A percentile compares a stretch with the other conserved stretches of the same genome.
Conservation (phyloP, 768 basidiomycete species). For the Xerocomellus chrysenteron region DNA sequence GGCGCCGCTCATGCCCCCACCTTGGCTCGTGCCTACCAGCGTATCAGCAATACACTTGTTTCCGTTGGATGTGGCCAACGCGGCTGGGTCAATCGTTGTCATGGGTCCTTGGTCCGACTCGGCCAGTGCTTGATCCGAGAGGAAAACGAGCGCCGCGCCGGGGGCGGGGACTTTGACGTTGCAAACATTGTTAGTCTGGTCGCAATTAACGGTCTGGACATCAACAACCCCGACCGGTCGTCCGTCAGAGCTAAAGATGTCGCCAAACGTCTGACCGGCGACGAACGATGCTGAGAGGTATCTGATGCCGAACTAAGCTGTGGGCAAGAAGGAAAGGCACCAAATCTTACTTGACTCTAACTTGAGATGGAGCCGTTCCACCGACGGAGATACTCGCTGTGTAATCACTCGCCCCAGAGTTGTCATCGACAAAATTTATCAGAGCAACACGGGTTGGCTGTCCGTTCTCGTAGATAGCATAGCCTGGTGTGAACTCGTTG, state of each 20-base stretch:
- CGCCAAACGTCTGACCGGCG: constrained; percentile 70
- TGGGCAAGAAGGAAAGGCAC: not conserved
- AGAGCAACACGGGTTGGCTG: constrained; percentile 59
- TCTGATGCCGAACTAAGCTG: constrained; percentile 28
- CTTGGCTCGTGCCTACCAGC: constrained; percentile 10
- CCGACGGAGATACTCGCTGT: constrained; percentile 51
- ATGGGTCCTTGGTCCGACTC: constrained; percentile 36
- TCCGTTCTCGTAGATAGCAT: constrained; percentile 71
- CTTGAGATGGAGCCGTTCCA: constrained; percentile 43
- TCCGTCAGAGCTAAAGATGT: constrained; percentile 64
- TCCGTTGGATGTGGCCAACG: constrained; percentile 67
- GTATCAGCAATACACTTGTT: constrained; percentile 34
- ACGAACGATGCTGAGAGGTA: constrained; percentile 59
- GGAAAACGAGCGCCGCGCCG: constrained; percentile 73
- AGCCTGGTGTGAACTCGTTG: constrained; percentile 57
- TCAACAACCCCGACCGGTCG: constrained; percentile 54
- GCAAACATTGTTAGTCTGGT: constrained; percentile 53
- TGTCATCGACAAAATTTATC: constrained; percentile 72
- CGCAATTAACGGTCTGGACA: constrained; percentile 61
- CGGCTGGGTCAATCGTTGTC: constrained; percentile 49
- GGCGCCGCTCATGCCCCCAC: not conserved
- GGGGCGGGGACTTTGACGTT: constrained; percentile 65
- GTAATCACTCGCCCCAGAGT: constrained; percentile 52
- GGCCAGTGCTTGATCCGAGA: constrained; percentile 43
- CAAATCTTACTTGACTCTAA: constrained; percentile 51